Evolutionary conservation across 106 monocot species (phyloP), one percentile per base, ranked within the genome.

Genomic region (Alisma plantagoaquatica): DNA sequence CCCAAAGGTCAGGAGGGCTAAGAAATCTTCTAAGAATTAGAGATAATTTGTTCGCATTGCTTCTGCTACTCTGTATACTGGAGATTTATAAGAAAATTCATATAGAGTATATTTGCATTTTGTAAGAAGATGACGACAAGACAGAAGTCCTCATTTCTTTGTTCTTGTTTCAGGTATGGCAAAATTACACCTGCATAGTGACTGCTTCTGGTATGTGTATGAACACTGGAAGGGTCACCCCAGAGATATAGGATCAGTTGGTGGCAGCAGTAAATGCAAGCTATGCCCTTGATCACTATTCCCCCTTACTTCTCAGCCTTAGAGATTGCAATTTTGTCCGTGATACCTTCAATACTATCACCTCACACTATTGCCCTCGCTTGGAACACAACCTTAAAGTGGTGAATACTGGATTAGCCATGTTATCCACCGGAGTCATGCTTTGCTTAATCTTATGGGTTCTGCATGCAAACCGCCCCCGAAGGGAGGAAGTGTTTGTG

Each of bases 241-340:
- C 77, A 8, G 63, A 72, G 35, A 71, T 81, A 11, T 78, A 78
- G 49, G 21, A 5, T 10, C 71, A 91, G 45, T 57, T 87, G 25
- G 68, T 63, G 7, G 27, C 44, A 5, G 86, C 77, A 2, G 81
- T 77, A 2, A 87, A 87, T 44, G 86, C 68, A 26, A 81, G 77
- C 64, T 87, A 75, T 22, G 86, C 86, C 12, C 75, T 87, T 4
- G 71, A 78, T 44, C 71, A 87, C 64, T 81, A 87, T 43, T 56
- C 77, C 4, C 86, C 86, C 2, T 25, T 77, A 1, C 51, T 87
- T 8, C 71, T 87, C 23, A 81, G 67, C 49, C 75, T 87, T 7
- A 74, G 69, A 53, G 71, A 81, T 55, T 87, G 86, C 75, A 71
- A 72, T 14, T 87, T 87, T 49, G 86, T 87, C 45, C 77, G 77